phyloP scores from a whole-genome alignment of 1,284 basidiomycete genomes.

The Moniliophthora roreri region DNA sequence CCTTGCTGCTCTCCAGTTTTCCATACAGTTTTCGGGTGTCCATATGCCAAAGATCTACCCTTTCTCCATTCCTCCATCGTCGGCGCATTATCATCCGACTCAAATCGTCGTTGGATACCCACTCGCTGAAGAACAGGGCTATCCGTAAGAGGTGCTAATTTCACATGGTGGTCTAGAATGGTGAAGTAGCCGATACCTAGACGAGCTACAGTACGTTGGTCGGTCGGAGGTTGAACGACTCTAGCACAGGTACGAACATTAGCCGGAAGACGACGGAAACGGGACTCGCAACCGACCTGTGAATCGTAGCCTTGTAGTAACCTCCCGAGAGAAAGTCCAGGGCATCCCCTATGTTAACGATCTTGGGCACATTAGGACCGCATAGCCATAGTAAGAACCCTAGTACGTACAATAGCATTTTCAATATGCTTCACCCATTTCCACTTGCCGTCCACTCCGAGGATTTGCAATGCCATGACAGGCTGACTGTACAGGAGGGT shows the following conservation, averaged over 20 bases:
- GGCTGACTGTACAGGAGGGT: constrained; percentile 40
- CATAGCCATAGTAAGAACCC: too few species aligned
- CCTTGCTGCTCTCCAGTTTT: constrained; percentile 29
- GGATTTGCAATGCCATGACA: constrained; percentile 13
- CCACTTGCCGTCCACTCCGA: constrained; percentile 9
- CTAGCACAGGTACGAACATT: constrained; percentile 33
- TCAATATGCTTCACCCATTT: constrained; percentile 16
- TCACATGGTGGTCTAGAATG: constrained; percentile 35
- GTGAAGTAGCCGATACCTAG: constrained; percentile 54
- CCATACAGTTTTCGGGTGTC: constrained; percentile 28
- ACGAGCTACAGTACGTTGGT: constrained; percentile 45
- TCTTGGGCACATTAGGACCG: too few species aligned
- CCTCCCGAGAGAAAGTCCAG: constrained; percentile 52
- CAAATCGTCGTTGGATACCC: constrained; percentile 29
- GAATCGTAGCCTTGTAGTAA: constrained; percentile 39
- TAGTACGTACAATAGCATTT: constrained; percentile 29
- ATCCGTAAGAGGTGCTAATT: constrained; percentile 36
- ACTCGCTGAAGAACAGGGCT: constrained; percentile 39
- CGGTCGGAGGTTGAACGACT: constrained; percentile 44
- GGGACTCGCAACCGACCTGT: constrained; percentile 26
- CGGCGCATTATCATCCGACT: constrained; percentile 31
- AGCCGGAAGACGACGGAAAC: not conserved
- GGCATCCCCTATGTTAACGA: too few species aligned
- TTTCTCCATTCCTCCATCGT: constrained; percentile 36
- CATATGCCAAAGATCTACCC: constrained; percentile 33